Conservation (phyloP, 106 monocot species). For the Posidonia australis region DNA sequence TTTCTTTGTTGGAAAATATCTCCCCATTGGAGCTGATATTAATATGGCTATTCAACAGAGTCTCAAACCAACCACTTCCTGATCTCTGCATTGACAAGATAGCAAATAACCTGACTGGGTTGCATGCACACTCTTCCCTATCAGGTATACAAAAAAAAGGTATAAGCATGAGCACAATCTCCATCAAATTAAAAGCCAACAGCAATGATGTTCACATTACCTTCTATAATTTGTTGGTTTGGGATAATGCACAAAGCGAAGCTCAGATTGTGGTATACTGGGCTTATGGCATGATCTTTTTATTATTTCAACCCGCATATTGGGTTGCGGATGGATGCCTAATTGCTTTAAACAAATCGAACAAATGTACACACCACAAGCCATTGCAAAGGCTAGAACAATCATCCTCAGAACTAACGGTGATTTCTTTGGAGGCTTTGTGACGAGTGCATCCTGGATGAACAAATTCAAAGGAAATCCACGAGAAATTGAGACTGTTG, state of each 20-base stretch:
- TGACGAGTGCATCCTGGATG: constrained; percentile 31
- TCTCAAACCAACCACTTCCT: constrained; percentile 32
- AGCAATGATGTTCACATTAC: not conserved
- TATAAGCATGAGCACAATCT: too few relatives aligned
- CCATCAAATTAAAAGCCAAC: too few relatives aligned
- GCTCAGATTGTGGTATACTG: constrained; percentile 13
- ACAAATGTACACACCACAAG: constrained; percentile 45
- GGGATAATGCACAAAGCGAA: constrained; percentile 22
- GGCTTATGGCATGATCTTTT: constrained; percentile 21
- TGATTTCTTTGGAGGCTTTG: constrained; percentile 37
- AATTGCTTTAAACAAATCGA: constrained; percentile 36
- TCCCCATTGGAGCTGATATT: constrained; percentile 30
- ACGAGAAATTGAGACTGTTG: not conserved
- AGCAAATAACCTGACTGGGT: constrained; percentile 22
- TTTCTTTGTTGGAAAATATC: constrained; percentile 16
- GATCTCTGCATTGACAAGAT: constrained; percentile 31
- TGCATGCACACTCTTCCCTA: constrained; percentile 25
- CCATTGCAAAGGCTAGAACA: constrained; percentile 34
- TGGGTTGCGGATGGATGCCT: constrained; percentile 6
- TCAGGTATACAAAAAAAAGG: not conserved
- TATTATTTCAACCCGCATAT: constrained; percentile 1
- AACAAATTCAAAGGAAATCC: not conserved
- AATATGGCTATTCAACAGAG: constrained; percentile 19
- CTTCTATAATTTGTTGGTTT: constrained; percentile 18
- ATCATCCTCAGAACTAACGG: constrained; percentile 29